Percentiles rank a stretch among this genome's conserved stretches.
Evolutionary conservation across 1,139 yeast genomes (phyloP).

Genomic region (Diutina pseudorugosa): DNA sequence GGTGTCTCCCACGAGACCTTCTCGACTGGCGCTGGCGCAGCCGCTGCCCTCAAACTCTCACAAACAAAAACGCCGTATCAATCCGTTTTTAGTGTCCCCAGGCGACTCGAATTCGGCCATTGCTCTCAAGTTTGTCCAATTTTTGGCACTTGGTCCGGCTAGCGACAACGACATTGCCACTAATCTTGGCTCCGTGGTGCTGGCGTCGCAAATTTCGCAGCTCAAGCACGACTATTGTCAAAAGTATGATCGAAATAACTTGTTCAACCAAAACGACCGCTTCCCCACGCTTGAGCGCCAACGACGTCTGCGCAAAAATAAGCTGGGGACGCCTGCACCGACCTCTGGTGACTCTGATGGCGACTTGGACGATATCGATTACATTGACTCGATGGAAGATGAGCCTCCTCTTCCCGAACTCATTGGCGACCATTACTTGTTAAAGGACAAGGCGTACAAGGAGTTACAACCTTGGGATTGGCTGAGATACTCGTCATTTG

Average conservation of each 20-base stretch:
- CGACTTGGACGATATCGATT: background rate
- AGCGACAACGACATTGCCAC: conserved; percentile 8
- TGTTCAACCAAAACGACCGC: conserved; percentile 21
- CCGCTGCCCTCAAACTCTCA: background rate
- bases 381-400: background rate
- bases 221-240: conserved; percentile 15
- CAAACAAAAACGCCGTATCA: background rate
- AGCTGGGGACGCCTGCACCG: background rate
- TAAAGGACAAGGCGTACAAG: conserved; percentile 32
- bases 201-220: conserved; percentile 6
- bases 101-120: conserved; percentile 15
- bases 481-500: conserved; percentile 21
- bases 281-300: conserved; percentile 14
- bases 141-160: conserved; percentile 30
- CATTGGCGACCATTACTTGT: conserved; percentile 9
- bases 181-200: conserved; percentile 5
- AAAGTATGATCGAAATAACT: conserved; percentile 19
- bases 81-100: conserved; percentile 6
- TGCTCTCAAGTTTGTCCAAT: conserved; percentile 18
- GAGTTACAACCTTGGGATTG: conserved; percentile 31
- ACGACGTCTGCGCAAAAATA: conserved; percentile 4
- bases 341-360: background rate
- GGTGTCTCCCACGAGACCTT: background rate
- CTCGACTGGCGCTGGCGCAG: background rate
- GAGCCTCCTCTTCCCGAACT: background rate